Base-by-base conservation (phyloP, 75 land plant species). In the Isoetes taiwanensis region DNA sequence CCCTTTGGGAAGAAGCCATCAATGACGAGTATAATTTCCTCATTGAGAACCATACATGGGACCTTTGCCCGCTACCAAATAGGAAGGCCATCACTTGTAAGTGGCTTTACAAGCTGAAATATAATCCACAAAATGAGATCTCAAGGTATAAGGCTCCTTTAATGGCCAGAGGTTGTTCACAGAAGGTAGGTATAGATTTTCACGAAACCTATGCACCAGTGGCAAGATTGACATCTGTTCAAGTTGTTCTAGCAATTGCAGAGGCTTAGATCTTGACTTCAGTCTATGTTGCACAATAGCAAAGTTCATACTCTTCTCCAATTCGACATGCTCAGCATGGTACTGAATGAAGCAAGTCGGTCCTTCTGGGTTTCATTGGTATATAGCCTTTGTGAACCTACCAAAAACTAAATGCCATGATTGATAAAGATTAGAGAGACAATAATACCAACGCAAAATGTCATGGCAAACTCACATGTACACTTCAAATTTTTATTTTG, bases 61-160 rank as follows among this genome's bases (percentile, higher is more conserved):
- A 59, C 6, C 32, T 79, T 0, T 68, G 71, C 8, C 21, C 32
- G 17, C 60, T 74, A 21, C 14, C 28, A 29, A 54, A 58, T 12
- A 40, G 58, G 19, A 57, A 30, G 28, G 30, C 56, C 0, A 32
- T 68, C 4, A 52, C 31, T 19, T 57, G 42, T 28, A 72, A 68
- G 52, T 69, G 80, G 69, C 43, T 78, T 16, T 71, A 40, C n/a
- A 57, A 43, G n/a, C 21, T 35, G 10, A 72, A 77, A 43, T 37
- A 12, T 30, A 40, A 32, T 19, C 0, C 59, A 6, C 37, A 73
- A 17, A 66, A 72, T 43, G 27, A 32, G 1, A 57, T 73, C 14
- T 59, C 60, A 3, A 35, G 59, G 14, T 62, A 52, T 54, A 77
- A 77, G 25, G 58, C 72, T 19, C 34, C 61, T 3, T 60, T 71